Evolutionary conservation across 163 green algal genomes (phyloP), one percentile per base, ranked within the genome.

Genomic region (Chloromonas sp.): DNA sequence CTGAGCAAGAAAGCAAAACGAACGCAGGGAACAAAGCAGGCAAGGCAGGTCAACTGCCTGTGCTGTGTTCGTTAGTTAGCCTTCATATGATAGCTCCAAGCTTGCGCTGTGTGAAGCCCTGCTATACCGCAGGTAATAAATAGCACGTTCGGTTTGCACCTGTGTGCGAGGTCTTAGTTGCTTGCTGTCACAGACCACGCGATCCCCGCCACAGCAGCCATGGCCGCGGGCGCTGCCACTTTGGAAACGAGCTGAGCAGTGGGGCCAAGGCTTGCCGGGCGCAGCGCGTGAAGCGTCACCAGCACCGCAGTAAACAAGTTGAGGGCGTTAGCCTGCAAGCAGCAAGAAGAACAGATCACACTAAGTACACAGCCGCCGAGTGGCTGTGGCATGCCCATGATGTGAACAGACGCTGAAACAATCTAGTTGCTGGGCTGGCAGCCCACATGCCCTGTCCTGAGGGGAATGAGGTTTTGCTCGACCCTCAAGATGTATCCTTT

Each of bases 271-370:
- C 36, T 11, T 0, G 80, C 82, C 60, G 88, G 88, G 1, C 88
- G 81, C 84, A 85, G 76, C 3, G 84, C 84, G 78, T 91, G 88
- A 57, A 91, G 88, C 79, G 84, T 59, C 61, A 70, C 61, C 60
- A 91, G 88, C 60, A 87, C 79, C 0, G 85, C 84, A 0, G 85
- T 88, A 81, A 91, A 91, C 11, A 91, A 84, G 82, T 91, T 91
- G 0, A 91, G 86, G 3, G 88, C 88, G 82, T 91, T 91, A 84
- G 88, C 88, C 79, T 86, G 83, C 79, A 36, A 8, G 11, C 66
- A 76, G 5, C 8, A 11, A 8, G 11, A 76, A 8, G 8, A 76
- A 8, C 5, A 8, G 11, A 76, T n/a, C 66, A 76, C 66, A 76
- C 66, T 76, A 8, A 76, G 66, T 76, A 11, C 66, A 8, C 66